Conservation (phyloP, 306 rosid species). For the Prunus kanzakura region DNA sequence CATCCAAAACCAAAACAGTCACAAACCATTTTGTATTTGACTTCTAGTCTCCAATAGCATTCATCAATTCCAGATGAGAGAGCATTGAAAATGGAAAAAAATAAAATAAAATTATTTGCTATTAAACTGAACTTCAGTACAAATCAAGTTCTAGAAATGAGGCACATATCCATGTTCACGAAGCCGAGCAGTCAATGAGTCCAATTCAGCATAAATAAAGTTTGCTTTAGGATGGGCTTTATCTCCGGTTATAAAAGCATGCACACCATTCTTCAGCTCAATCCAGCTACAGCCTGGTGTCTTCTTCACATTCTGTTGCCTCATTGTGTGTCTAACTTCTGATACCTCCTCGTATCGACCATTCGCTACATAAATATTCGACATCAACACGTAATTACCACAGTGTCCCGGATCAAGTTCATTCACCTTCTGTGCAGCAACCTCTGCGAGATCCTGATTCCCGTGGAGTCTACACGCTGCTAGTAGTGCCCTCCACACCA, state of each 20-base stretch:
- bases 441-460: constrained; percentile 57
- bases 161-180: constrained; percentile 56
- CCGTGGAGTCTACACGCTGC: constrained; percentile 72
- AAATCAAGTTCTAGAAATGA: constrained; percentile 24
- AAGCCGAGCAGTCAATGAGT: constrained; percentile 62
- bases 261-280: constrained; percentile 74
- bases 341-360: constrained; percentile 72
- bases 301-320: constrained; percentile 69
- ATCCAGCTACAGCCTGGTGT: constrained; percentile 87
- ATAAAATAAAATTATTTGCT: background rate
- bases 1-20: background rate
- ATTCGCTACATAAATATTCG: constrained; percentile 60
- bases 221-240: constrained; percentile 56
- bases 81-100: background rate
- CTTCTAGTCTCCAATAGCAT: background rate
- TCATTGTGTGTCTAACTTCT: constrained; percentile 67
- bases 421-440: constrained; percentile 51
- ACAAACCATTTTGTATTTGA: background rate
- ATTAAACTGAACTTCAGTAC: constrained; percentile 4
- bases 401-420: constrained; percentile 70
- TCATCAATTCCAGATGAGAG: background rate
- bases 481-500: constrained; percentile 78
- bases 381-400: constrained; percentile 76
- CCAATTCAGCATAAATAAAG: constrained; percentile 52
- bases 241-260: constrained; percentile 63